Evolutionary conservation across 2,329 filamentous ascomycete species (phyloP).

Genomic region (Trichoderma simmonsii): DNA sequence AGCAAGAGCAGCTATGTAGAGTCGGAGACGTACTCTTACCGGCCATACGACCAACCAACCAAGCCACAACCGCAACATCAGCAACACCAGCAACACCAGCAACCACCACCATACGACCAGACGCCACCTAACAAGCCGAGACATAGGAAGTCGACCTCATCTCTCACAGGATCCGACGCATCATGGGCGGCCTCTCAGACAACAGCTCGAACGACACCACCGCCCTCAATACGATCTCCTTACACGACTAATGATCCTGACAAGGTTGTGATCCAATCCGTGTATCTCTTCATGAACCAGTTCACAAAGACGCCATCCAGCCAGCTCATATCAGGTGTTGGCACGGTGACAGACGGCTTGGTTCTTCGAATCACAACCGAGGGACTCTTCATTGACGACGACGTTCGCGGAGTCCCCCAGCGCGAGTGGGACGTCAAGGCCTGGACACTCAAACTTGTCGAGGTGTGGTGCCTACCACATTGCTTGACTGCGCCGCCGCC

Average conservation of each 20-base stretch:
- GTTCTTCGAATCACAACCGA: slow-evolving; percentile 90
- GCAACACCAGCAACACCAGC: not conserved
- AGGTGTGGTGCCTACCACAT: slow-evolving; percentile 77
- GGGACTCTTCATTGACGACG: slow-evolving; percentile 95
- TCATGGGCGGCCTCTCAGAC: slow-evolving; percentile 84
- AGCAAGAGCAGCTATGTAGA: slow-evolving; percentile 52
- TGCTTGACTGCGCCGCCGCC: slow-evolving; percentile 48
- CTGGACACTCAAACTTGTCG: slow-evolving; percentile 91
- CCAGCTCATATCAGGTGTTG: slow-evolving; percentile 80
- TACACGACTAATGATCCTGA: slow-evolving; percentile 89
- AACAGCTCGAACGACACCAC: slow-evolving; percentile 78
- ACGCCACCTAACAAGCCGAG: slow-evolving; percentile 38
- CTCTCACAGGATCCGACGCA: slow-evolving; percentile 70
- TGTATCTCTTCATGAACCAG: slow-evolving; percentile 88
- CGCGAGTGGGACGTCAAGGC: slow-evolving; percentile 98
- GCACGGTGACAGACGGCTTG: slow-evolving; percentile 84
- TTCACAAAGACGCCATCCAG: slow-evolving; percentile 88
- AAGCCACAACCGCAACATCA: not conserved
- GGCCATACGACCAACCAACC: slow-evolving; percentile 62
- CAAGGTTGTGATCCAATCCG: slow-evolving; percentile 93
- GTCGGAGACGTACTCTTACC: slow-evolving; percentile 64
- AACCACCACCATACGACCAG: slow-evolving; percentile 44
- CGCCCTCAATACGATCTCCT: slow-evolving; percentile 70
- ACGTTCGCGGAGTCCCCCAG: slow-evolving; percentile 85
- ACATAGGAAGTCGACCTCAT: slow-evolving; percentile 50